A percentile compares a stretch with the other conserved stretches of the same genome.
Evolutionary conservation across 345 rosid genomes (phyloP).

Genomic region (Dipteronia sinensis): DNA sequence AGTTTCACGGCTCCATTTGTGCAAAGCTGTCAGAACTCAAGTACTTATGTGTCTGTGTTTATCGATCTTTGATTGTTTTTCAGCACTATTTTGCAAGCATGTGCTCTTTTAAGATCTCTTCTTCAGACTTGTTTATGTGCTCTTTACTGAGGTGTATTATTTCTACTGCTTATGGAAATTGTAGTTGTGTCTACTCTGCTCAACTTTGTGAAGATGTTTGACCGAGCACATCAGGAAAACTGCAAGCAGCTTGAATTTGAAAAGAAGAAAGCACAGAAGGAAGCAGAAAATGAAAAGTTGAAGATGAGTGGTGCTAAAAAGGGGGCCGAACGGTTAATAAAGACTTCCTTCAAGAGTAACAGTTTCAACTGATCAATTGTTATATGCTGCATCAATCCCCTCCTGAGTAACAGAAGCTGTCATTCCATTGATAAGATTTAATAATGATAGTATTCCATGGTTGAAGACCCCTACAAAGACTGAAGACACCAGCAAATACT

Average conservation of each 20-base stretch:
- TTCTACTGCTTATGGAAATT: constrained; percentile 17
- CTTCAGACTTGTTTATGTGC: background rate
- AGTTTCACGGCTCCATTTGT: background rate
- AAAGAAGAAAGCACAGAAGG: constrained; percentile 59
- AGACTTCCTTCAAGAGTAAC: constrained; percentile 15
- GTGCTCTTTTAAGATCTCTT: background rate
- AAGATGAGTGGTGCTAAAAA: constrained; percentile 27
- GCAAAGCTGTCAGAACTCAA: background rate
- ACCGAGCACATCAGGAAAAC: constrained; percentile 76
- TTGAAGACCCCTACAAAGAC: constrained; percentile 4
- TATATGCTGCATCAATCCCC: background rate
- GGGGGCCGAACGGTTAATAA: constrained; percentile 21
- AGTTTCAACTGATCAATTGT: constrained; percentile 9
- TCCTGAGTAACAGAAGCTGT: constrained; percentile 14
- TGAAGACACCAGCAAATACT: background rate
- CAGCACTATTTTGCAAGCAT: background rate
- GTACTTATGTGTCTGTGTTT: background rate
- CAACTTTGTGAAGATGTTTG: constrained; percentile 73
- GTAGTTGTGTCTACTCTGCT: constrained; percentile 79
- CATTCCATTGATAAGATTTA: background rate
- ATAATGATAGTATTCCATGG: constrained; percentile 3
- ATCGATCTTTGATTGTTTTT: background rate
- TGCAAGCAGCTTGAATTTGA: constrained; percentile 68
- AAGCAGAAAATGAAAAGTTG: constrained; percentile 49
- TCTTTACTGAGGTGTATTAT: constrained; percentile 1